Base-by-base conservation (phyloP, 2,329 filamentous ascomycete genomes). In the Fusarium foetens region DNA sequence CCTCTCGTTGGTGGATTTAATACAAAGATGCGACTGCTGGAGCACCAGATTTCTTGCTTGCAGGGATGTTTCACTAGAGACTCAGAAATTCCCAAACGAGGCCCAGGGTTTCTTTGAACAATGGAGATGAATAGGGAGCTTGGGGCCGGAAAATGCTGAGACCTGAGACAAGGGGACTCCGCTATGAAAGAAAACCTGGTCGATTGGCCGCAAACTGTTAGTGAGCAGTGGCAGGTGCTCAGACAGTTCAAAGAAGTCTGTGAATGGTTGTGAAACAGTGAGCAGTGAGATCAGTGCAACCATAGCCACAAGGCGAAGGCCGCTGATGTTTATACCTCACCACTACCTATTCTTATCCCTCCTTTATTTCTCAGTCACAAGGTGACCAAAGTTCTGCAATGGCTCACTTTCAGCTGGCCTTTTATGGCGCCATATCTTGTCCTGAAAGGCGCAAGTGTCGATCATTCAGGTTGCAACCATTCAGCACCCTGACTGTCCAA, bases 1-100 rank as follows among this genome's bases (percentile, higher is more conserved):
- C n/a, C 58, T 73, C 67, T 71, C 70, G 70, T 73, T 73, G 70
- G 70, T 73, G 70, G 70, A 65, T 65, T 73, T 70, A 45, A 49
- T 39, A 42, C 38, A 57, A 59, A 61, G 63, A 45, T 73, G 70
- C 45, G 71, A 72, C 64, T 55, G 27, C 48, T 60, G 58, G 43
- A 69, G 64, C 64, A 39, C 43, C 62, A 66, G 70, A 72, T 64
- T 60, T 64, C 66, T 67, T 73, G 42, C 39, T 64, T 73, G 66
- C 70, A 73, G 58, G 70, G 70, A 36, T 41, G 51, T 62, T 69
- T 46, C 63, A 55, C 46, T 31, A 54, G 36, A 63, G 46, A 49
- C 54, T 52, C 45, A 43, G 51, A 23, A 59, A 46, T 54, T 51
- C 54, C 41, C 61, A 63, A 64, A 38, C 43, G 13, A 45, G 16